phyloP scores from a whole-genome alignment of 768 basidiomycete species.

The Leccinum arenicola region DNA sequence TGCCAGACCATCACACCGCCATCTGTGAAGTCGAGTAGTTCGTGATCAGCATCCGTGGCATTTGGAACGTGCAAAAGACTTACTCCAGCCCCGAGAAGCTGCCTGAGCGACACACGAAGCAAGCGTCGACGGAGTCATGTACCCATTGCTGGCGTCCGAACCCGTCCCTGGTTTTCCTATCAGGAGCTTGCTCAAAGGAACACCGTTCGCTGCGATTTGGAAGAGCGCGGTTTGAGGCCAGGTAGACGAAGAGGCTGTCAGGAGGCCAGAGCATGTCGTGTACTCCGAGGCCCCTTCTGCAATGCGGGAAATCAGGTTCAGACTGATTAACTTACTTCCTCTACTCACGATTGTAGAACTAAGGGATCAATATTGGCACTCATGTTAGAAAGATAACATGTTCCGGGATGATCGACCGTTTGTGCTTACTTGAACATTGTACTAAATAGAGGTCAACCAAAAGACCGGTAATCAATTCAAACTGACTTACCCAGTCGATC shows the following conservation, averaged over 20 bases:
- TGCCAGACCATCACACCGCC: conserved; percentile 45
- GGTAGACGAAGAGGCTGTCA: conserved; percentile 52
- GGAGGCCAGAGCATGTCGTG: conserved; percentile 57
- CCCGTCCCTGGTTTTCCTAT: conserved; percentile 51
- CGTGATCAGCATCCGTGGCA: not conserved
- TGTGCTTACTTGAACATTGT: conserved; percentile 39
- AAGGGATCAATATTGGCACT: not conserved
- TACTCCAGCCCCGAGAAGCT: conserved; percentile 62
- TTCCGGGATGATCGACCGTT: not conserved
- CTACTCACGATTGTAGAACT: conserved; percentile 32
- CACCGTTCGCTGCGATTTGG: conserved; percentile 48
- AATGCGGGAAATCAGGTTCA: not conserved
- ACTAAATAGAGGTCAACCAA: conserved; percentile 8
- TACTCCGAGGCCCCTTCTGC: conserved; percentile 63
- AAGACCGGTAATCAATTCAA: not conserved
- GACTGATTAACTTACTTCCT: not conserved
- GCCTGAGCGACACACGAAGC: conserved; percentile 60
- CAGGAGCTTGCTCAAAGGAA: conserved; percentile 48
- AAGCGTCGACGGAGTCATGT: conserved; percentile 55
- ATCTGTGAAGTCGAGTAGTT: conserved; percentile 19
- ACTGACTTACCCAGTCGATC: conserved; percentile 42
- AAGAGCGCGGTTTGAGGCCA: conserved; percentile 63
- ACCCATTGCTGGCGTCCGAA: conserved; percentile 48
- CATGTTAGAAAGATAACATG: not conserved
- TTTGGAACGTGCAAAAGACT: conserved; percentile 25